phyloP scores from a whole-genome alignment of 2,329 filamentous ascomycete species.

The Penicillium corylophilum region DNA sequence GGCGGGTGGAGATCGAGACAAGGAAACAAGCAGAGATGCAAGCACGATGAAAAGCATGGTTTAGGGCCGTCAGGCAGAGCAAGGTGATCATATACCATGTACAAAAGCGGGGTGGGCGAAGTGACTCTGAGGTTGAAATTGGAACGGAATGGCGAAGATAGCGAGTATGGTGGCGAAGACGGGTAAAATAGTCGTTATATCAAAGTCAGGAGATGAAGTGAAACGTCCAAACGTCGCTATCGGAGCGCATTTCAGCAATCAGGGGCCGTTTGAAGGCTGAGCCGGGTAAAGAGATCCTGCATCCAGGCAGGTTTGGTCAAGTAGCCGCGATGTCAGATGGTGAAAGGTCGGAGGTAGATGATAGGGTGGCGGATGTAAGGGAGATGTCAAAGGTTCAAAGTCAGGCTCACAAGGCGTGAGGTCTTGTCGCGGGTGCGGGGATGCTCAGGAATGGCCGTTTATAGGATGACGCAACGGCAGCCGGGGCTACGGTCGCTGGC shows the following conservation, averaged over 20 bases:
- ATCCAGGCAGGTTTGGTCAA: conserved; percentile 13
- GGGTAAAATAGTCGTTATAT: conserved; percentile 4
- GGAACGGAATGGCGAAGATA: neutral
- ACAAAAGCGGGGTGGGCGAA: neutral
- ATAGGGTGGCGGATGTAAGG: neutral
- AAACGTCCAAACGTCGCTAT: conserved; percentile 19
- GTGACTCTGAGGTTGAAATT: neutral
- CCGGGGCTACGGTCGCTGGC: conserved; percentile 57
- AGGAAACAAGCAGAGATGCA: conserved; percentile 10
- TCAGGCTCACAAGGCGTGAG: neutral
- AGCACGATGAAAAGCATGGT: neutral
- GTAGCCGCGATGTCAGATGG: conserved; percentile 7
- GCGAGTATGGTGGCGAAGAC: neutral
- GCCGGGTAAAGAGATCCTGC: conserved; percentile 10
- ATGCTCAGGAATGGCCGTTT: conserved; percentile 3
- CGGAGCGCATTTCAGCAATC: conserved; percentile 14
- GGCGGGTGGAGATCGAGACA: neutral
- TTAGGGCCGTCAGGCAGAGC: neutral
- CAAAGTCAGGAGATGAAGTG: neutral
- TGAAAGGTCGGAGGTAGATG: neutral
- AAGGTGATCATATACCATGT: conserved; percentile 5
- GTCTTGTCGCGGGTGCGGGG: neutral
- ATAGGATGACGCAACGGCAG: conserved; percentile 66
- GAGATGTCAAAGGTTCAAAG: neutral
- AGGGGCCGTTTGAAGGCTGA: neutral